These are phyloP conservation scores for Phyllosticta citrichinensis DNA, from an alignment of 2,329 filamentous ascomycete species.

Conservation along the genomic window DNA sequence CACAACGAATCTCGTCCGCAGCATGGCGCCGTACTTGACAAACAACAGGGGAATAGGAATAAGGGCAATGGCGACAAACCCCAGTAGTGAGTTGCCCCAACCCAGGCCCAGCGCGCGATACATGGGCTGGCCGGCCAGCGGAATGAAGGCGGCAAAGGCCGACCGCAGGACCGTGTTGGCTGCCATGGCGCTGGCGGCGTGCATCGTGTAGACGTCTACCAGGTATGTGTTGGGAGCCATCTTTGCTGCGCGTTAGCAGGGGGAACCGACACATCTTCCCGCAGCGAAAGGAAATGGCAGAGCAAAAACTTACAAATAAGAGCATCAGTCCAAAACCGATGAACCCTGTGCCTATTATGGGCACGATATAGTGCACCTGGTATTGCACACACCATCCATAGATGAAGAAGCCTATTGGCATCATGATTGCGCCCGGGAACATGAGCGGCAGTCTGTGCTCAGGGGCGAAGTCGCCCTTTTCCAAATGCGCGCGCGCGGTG, in stretches of 20 bases:
- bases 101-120: conserved; percentile 30
- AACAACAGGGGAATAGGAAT: conserved; percentile 28
- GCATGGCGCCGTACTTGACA: conserved; percentile 23
- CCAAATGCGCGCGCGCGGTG: conserved; percentile 20
- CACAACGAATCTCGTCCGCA: conserved; percentile 21
- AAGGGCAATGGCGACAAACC: conserved; percentile 21
- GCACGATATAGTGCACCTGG: conserved; percentile 27
- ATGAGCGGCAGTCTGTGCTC: conserved; percentile 27
- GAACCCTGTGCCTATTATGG: conserved; percentile 23
- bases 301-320: conserved; percentile 18
- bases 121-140: conserved; percentile 30
- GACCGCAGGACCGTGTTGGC: conserved; percentile 31
- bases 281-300: conserved; percentile 12
- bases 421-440: conserved; percentile 22
- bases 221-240: conserved; percentile 32
- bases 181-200: conserved; percentile 33
- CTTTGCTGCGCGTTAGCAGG: conserved; percentile 4
- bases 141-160: conserved; percentile 29
- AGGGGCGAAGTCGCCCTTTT: conserved; percentile 22
- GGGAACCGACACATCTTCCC: conserved; percentile 19
- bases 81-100: conserved; percentile 30
- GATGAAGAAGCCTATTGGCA: conserved; percentile 27
- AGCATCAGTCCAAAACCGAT: conserved; percentile 27
- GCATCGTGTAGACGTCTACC: conserved; percentile 31
- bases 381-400: conserved; percentile 29